Base-by-base conservation (phyloP, 257 asterid species). In the Anisodus acutangulus region DNA sequence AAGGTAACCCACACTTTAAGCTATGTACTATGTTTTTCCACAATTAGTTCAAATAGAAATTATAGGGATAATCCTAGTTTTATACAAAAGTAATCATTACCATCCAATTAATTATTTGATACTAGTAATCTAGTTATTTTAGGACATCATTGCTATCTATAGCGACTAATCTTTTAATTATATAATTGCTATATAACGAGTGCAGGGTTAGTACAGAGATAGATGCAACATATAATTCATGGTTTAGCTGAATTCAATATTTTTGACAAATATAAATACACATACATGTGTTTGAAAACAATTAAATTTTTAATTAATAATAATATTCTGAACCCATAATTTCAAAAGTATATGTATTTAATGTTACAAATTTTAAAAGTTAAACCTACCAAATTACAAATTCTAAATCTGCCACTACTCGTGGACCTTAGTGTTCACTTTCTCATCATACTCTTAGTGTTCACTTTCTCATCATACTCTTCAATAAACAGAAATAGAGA, bases 11-110 rank as follows among this genome's bases (percentile, higher is more conserved):
- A 59, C 2, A 72, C 57, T 83, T 83, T 10, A 83, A 71, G 64
- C 39, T 59, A 54, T 70, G 83, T 37, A 59, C 78, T 71, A 47
- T 76, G 37, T 41, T 63, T 72, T 86, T 35, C 87, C 60, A 72
- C 59, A 47, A 19, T 22, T 47, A 26, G 43, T 39, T 15, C 53
- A 39, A 39, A 2, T 9, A 13, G 53, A 39, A 69, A 13, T 39
- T 6, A 39, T 41, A 17, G 43, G 79, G 57, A 71, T 43, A 16
- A 43, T 71, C 79, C 58, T 71, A 53, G 22, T 26, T 51, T 3
- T 8, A 51, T 4, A 13, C 49, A 53, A 51, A 74, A 13, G 22
- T 55, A 51, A 53, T 53, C 19, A 51, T 53, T 31, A 26, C 6
- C 26, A 0, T 76, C 26, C 26, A 76, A 35, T 53, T 76, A 74